Evolutionary conservation across 2,329 filamentous ascomycete species (phyloP), one percentile per base, ranked within the genome.

Genomic region (Monosporascus sp.): DNA sequence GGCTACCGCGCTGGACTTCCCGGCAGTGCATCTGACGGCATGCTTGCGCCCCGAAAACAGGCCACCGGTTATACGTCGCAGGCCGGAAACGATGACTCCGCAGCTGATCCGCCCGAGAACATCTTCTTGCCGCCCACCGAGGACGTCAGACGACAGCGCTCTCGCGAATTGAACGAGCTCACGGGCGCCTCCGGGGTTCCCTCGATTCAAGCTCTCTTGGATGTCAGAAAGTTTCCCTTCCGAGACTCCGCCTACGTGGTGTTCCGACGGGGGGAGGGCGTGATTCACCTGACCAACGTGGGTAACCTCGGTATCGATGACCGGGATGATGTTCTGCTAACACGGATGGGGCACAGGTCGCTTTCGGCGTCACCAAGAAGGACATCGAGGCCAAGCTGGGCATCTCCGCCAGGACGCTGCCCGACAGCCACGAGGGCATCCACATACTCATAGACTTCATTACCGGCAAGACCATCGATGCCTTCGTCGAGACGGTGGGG

Each of bases 371-470:
- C 20, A 7, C 17, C 20, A 25, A 17, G 6, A 8, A 14, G n/a
- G 11, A 14, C 17, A 7, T 46, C 24, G 22, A 17, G 20, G 43
- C 24, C 9, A 20, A 25, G 20, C 11, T 46, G 7, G 43, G 24
- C 14, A 46, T n/a, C 7, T 3, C 43, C 11, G 67, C 73, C 1
- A 70, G 66, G 22, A 65, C 77, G 22, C 64, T 76, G 18, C 70
- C 65, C 39, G 74, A 77, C 52, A 59, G 57, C 14, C 62, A 70
- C 3, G 74, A 76, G 57, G 70, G 74, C 2, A 64, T 78, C 20
- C 76, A 78, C 45, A 76, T 78, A 38, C 73, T 77, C 54, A 77
- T 78, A 72, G 75, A 77, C 50, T 72, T 73, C 24, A 66, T 71
- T 3, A 73, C 73, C 4, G 69, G 70, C 54, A 78, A 78, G 69